A percentile compares a stretch with the other conserved stretches of the same genome.
Evolutionary conservation across 1,284 basidiomycete species (phyloP).

Genomic region (Phylloboletellus chloephorus): DNA sequence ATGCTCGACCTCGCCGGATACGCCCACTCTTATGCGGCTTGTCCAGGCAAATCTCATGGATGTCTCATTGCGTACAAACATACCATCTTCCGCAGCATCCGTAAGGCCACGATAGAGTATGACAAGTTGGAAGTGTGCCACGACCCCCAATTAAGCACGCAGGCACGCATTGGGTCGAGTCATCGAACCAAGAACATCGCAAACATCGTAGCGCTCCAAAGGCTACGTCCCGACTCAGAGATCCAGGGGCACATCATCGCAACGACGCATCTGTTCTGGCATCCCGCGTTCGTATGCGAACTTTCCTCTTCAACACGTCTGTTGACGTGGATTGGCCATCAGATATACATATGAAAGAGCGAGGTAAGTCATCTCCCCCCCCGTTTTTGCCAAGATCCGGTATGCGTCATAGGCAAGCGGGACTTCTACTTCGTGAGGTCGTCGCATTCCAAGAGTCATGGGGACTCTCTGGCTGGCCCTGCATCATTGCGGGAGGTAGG

Average conservation of each 20-base stretch:
- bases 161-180: constrained; percentile 49
- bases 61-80: constrained; percentile 72
- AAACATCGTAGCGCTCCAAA: constrained; percentile 63
- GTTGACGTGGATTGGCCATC: constrained; percentile 6
- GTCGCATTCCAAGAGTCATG: constrained; percentile 50
- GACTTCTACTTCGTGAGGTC: constrained; percentile 66
- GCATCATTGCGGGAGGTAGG: constrained; percentile 78
- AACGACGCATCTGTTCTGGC: constrained; percentile 93
- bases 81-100: constrained; percentile 44
- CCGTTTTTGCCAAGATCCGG: not conserved
- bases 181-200: constrained; percentile 83
- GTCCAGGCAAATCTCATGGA: constrained; percentile 74
- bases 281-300: constrained; percentile 61
- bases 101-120: constrained; percentile 51
- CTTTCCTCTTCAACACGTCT: constrained; percentile 1
- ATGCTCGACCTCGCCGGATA: constrained; percentile 57
- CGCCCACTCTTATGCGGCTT: constrained; percentile 55
- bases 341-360: constrained; percentile 87
- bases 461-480: constrained; percentile 58
- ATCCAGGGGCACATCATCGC: constrained; percentile 62
- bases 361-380: constrained; percentile 40
- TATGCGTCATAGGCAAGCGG: constrained; percentile 50
- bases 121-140: constrained; percentile 56
- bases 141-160: constrained; percentile 31
- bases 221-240: constrained; percentile 28